Percentiles rank a stretch among this genome's conserved stretches.
Evolutionary conservation across 1,284 basidiomycete species (phyloP).

Genomic region (Polyporus tsugae): DNA sequence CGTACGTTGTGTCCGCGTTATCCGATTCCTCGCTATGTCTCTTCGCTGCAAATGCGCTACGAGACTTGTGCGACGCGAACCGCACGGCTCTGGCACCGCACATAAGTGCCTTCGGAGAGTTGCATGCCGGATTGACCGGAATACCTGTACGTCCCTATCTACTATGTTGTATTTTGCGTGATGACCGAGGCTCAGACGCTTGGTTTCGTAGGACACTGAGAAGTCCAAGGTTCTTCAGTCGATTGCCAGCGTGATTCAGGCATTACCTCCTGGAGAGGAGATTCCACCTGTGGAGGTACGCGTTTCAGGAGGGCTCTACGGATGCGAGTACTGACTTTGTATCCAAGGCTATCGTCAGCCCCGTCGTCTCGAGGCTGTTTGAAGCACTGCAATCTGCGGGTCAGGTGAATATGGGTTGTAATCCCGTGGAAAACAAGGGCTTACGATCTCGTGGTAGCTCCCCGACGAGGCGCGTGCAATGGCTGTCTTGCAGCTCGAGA

Average conservation of each 20-base stretch:
- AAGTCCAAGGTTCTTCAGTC: conserved; percentile 90
- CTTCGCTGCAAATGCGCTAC: conserved; percentile 80
- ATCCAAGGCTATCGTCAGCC: conserved; percentile 75
- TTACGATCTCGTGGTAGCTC: conserved; percentile 49
- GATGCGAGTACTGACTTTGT: background rate
- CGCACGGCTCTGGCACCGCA: conserved; percentile 80
- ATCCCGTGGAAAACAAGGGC: background rate
- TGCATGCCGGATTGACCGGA: conserved; percentile 78
- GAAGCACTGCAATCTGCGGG: conserved; percentile 64
- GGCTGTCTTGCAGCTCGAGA: conserved; percentile 76
- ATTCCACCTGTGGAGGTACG: conserved; percentile 81
- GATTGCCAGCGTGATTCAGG: conserved; percentile 91
- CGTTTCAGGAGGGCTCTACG: background rate
- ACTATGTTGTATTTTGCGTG: background rate
- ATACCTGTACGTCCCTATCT: conserved; percentile 53
- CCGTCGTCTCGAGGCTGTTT: conserved; percentile 75
- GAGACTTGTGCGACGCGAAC: conserved; percentile 89
- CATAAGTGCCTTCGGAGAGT: conserved; percentile 82
- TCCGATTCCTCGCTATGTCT: conserved; percentile 72
- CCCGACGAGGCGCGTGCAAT: conserved; percentile 71
- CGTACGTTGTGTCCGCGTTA: conserved; percentile 78
- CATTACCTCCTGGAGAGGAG: conserved; percentile 77
- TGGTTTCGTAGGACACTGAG: conserved; percentile 72
- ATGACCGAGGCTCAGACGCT: no score
- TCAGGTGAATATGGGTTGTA: conserved; percentile 49